A percentile compares a stretch with the other conserved stretches of the same genome.
These are phyloP conservation scores for Phialophora tarda DNA, from an alignment of 2,329 filamentous ascomycete genomes.

Conservation along the genomic window DNA sequence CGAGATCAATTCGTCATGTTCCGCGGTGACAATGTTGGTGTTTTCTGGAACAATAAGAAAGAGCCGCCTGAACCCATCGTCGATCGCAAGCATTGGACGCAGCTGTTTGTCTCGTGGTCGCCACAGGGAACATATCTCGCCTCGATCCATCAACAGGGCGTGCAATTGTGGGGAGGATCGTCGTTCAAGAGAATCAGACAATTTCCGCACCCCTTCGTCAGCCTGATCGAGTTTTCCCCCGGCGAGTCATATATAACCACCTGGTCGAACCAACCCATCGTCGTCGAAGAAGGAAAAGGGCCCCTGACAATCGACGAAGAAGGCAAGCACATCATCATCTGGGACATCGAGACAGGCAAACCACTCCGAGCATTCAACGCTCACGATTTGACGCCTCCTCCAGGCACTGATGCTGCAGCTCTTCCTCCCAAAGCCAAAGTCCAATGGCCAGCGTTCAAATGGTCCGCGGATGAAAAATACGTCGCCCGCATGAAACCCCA, in stretches of 20 bases:
- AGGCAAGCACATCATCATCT: conserved; percentile 99
- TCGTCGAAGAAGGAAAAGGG: conserved; percentile 85
- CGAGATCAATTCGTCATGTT: conserved; percentile 97
- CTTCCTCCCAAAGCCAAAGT: conserved; percentile 85
- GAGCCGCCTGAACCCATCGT: conserved; percentile 86
- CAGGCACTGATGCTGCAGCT: conserved; percentile 66
- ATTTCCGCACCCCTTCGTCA: conserved; percentile 93
- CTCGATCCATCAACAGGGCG: conserved; percentile 93
- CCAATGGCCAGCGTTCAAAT: conserved; percentile 99
- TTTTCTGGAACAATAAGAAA: conserved; percentile 98
- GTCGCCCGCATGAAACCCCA: conserved; percentile 89
- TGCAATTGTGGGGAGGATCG: conserved; percentile 93
- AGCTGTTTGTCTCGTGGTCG: conserved; percentile 98
- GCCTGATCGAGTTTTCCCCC: conserved; percentile 94
- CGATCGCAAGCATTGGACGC: conserved; percentile 94
- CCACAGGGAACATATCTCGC: conserved; percentile 92
- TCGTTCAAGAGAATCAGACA: conserved; percentile 90
- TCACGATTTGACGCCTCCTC: conserved; percentile 68
- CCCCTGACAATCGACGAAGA: conserved; percentile 89
- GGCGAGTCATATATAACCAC: conserved; percentile 91
- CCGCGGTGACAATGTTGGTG: conserved; percentile 86
- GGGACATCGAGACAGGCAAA: conserved; percentile 89
- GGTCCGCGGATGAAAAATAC: conserved; percentile 97
- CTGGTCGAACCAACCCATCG: conserved; percentile 93
- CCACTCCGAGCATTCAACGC: conserved; percentile 93